Base-by-base conservation (phyloP, 2,329 filamentous ascomycete species). In the Fusarium redolens region DNA sequence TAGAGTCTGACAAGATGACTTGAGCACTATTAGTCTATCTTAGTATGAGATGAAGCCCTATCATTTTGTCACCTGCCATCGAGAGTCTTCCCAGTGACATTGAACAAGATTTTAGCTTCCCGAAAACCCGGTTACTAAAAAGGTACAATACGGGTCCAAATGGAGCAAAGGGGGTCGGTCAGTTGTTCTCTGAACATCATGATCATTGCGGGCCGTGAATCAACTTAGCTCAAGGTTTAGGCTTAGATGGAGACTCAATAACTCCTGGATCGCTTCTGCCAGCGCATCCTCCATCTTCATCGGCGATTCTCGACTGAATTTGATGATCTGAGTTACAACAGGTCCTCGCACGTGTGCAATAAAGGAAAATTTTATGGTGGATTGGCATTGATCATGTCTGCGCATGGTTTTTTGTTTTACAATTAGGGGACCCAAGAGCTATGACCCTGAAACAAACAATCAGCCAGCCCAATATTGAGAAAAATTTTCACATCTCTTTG, bases 291-390 rank as follows among this genome's bases (percentile, higher is more conserved):
- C 41, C 44, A 62, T 60, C 37, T 33, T 43, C 20, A 65, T 73
- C 71, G 71, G 62, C 67, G 71, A 73, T 74, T 68, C 45, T 65
- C 57, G 37, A 65, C 66, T 55, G 62, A 64, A 67, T 37, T 68
- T 45, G 61, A 71, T 72, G 71, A 73, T 72, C 67, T 68, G 67
- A 68, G 70, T 65, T 57, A 73, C 38, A 50, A 45, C 38, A 38
- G 35, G 55, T 33, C 41, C 48, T 60, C 54, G 48, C 61, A 65
- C 43, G 50, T 57, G 52, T 54, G 30, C 40, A 56, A 30, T 50
- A 45, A 41, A n/a, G 43, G 25, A 48, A 73, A 73, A 33, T 66
- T 73, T 68, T 55, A 40, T 50, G 58, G 69, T 72, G 69, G 69
- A 60, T 45, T 65, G 41, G 41, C 31, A 40, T 37, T 33, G 40